Evolutionary conservation across 2,329 filamentous ascomycete species (phyloP).

Genomic region (Ophiostoma montium): DNA sequence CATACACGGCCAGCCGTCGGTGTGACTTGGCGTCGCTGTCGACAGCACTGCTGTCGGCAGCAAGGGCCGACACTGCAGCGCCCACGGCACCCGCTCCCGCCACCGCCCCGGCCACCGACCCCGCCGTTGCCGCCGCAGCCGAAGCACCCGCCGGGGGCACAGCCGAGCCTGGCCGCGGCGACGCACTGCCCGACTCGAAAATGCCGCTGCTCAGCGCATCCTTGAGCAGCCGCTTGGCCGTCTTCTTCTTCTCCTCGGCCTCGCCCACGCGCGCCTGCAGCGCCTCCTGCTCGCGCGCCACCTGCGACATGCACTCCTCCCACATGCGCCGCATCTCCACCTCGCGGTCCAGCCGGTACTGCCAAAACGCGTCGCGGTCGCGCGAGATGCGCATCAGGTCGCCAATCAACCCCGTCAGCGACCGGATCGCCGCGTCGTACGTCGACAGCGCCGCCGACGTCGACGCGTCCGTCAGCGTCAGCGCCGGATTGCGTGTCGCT

Average conservation of each 20-base stretch:
- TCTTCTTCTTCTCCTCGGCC: conserved; percentile 76
- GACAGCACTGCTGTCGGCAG: neutral
- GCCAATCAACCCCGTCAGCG: conserved; percentile 68
- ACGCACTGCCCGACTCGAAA: conserved; percentile 14
- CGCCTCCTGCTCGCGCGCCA: conserved; percentile 88
- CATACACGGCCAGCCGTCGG: conserved; percentile 51
- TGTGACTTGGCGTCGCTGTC: conserved; percentile 13
- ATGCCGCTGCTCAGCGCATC: conserved; percentile 57
- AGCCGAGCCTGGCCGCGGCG: conserved; percentile 3
- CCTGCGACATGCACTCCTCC: conserved; percentile 97
- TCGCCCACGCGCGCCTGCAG: conserved; percentile 79
- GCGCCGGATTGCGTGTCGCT: conserved; percentile 51
- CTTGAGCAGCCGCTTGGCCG: conserved; percentile 77
- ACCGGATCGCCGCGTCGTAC: conserved; percentile 81
- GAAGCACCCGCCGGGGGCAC: conserved; percentile 12
- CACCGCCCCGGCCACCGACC: neutral
- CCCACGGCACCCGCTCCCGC: neutral
- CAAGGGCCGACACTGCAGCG: neutral
- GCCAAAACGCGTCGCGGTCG: conserved; percentile 93
- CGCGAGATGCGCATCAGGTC: conserved; percentile 84
- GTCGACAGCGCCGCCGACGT: conserved; percentile 66
- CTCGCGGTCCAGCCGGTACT: conserved; percentile 84
- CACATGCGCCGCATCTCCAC: conserved; percentile 86
- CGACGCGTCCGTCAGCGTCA: conserved; percentile 61
- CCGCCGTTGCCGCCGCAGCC: conserved; percentile 6